Base-by-base conservation (phyloP, 371 early-diverging fungal species). In the Actinomortierella ambigua region DNA sequence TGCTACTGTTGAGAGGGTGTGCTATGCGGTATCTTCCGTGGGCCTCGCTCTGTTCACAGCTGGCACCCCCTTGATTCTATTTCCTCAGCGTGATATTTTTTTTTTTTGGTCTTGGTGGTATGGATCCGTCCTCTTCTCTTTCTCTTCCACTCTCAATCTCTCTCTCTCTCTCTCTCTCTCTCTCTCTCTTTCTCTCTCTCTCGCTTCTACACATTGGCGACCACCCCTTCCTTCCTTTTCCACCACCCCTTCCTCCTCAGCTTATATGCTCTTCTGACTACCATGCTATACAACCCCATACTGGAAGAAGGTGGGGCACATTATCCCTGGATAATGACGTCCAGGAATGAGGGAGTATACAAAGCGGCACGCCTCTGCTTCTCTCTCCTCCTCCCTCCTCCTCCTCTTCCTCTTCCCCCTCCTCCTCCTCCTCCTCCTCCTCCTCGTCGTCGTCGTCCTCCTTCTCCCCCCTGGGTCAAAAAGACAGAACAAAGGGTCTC, bases 221-320 rank as follows among this genome's bases (percentile, higher is more conserved):
- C 22, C 41, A 34, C 58, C 43, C 46, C 23, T 62, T 22, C 50
- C 56, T 34, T 39, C 44, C 17, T 50, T 23, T 41, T 17, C 39
- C 47, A 46, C n/a, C n/a, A n/a, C 34, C 11, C 34, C 34, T 11
- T 11, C 11, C 34, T 34, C 34, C 11, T 34, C 34, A 34, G 4
- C 34, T 11, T 34, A 34, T 34, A 6, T 34, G 34, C 34, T 34
- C 34, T 34, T 34, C 11, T 11, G 11, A 34, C 11, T 6, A 34
- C 11, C 4, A 34, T 11, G 11, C 4, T 11, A 34, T 6, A 4
- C 4, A 34, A 34, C 34, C 34, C 34, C 34, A 34, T 34, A 11
- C 34, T 34, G 34, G 34, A 34, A 6, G 34, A 11, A 34, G 34
- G 34, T 34, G 34, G 34, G 34, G 34, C 11, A 34, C 34, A 34